A percentile compares a stretch with the other conserved stretches of the same genome.
Conservation (phyloP, 1,284 basidiomycete genomes). For the Thelephora terrestris region DNA sequence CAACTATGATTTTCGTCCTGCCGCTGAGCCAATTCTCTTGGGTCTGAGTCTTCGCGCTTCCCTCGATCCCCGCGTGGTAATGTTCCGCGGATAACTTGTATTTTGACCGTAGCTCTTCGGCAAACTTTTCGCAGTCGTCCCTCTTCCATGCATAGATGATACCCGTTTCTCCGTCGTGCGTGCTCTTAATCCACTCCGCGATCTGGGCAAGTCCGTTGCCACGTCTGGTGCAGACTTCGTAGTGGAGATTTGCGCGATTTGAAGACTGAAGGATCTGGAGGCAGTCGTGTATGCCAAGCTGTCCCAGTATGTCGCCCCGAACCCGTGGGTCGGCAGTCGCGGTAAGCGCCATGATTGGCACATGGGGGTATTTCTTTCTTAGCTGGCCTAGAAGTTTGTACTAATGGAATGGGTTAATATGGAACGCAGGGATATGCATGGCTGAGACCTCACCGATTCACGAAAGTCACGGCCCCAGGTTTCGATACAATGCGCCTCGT, state of each 20-base stretch:
- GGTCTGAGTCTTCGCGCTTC: constrained; percentile 53
- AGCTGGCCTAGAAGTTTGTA: constrained; percentile 62
- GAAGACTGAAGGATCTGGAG: constrained; percentile 74
- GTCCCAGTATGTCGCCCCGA: constrained; percentile 68
- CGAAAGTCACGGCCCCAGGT: constrained; percentile 84
- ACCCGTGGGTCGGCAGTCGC: constrained; percentile 83
- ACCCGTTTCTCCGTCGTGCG: constrained; percentile 58
- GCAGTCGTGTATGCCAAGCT: constrained; percentile 56
- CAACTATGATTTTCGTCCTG: constrained; percentile 77
- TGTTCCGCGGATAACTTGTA: constrained; percentile 61
- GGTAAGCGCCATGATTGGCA: constrained; percentile 94
- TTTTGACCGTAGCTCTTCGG: constrained; percentile 48
- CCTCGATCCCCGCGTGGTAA: constrained; percentile 79
- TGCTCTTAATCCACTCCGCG: constrained; percentile 54
- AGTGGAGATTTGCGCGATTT: constrained; percentile 86
- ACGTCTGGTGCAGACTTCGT: constrained; percentile 63
- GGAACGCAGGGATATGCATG: neutral
- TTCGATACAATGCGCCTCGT: constrained; percentile 92
- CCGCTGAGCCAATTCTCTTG: constrained; percentile 74
- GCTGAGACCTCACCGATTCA: constrained; percentile 42
- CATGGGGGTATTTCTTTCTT: constrained; percentile 60
- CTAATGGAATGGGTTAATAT: constrained; percentile 25
- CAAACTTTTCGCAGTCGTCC: constrained; percentile 71
- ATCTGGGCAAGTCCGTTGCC: constrained; percentile 49
- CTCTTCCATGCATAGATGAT: constrained; percentile 82